A percentile compares a stretch with the other conserved stretches of the same genome.
Conservation (phyloP, 768 basidiomycete genomes). For the Lactifluus volemus region DNA sequence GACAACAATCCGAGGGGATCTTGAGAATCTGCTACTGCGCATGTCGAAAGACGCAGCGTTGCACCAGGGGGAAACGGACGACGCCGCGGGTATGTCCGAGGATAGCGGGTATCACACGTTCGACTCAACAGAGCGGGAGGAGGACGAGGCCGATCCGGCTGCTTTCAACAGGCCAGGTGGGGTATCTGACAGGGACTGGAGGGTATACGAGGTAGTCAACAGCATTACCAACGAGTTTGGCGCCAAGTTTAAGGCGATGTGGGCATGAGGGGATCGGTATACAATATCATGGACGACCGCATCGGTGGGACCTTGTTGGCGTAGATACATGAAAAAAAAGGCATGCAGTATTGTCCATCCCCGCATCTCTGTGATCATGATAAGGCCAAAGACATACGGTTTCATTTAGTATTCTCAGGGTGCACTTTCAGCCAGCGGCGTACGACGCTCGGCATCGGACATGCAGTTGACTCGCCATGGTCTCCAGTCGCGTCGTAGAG, state of each 20-base stretch:
- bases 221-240: constrained; percentile 41
- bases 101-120: constrained; percentile 29
- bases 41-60: constrained; percentile 14
- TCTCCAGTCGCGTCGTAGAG: constrained; percentile 41
- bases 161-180: constrained; percentile 29
- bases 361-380: not conserved
- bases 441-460: constrained; percentile 46
- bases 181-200: constrained; percentile 43
- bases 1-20: constrained; percentile 37
- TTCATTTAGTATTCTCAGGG: constrained; percentile 21
- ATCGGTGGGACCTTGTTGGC: not conserved
- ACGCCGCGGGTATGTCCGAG: constrained; percentile 20
- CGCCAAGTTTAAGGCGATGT: constrained; percentile 53
- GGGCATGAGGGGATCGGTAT: constrained; percentile 25
- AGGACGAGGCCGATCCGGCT: constrained; percentile 21
- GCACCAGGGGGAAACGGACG: constrained; percentile 15
- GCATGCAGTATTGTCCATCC: not conserved
- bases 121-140: constrained; percentile 26
- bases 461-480: constrained; percentile 47
- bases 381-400: not conserved
- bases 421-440: constrained; percentile 53
- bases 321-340: not conserved
- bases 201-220: constrained; percentile 42
- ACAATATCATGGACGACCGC: not conserved
- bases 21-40: constrained; percentile 39